Evolutionary conservation across 768 basidiomycete genomes (phyloP).

Genomic region (Suillus luteus): DNA sequence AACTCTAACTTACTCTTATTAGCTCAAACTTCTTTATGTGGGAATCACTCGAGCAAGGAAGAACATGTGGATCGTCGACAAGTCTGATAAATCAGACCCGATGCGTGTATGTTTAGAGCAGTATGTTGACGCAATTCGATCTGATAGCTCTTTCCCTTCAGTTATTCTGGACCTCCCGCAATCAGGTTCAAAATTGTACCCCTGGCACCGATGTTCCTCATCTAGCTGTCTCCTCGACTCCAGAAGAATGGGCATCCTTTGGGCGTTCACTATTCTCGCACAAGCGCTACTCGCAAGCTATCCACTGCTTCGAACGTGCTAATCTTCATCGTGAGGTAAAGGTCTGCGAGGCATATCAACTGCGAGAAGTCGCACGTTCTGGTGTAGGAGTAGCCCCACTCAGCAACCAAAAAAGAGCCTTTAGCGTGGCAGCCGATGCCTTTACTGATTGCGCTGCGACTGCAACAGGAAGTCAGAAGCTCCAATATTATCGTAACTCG

Average conservation of each 20-base stretch:
- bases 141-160: conserved; percentile 25
- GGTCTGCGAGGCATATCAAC: conserved; percentile 53
- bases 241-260: conserved; percentile 46
- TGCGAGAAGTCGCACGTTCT: conserved; percentile 51
- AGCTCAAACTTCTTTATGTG: conserved; percentile 73
- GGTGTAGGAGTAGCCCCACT: conserved; percentile 27
- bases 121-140: background rate
- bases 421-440: conserved; percentile 47
- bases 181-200: conserved; percentile 49
- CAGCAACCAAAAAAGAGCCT: conserved; percentile 38
- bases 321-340: conserved; percentile 41
- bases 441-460: conserved; percentile 46
- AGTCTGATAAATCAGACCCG: conserved; percentile 54
- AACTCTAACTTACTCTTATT: background rate
- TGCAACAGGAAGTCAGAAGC: conserved; percentile 31
- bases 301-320: conserved; percentile 56
- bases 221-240: conserved; percentile 55
- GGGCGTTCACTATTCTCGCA: conserved; percentile 42
- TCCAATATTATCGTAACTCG: conserved; percentile 43
- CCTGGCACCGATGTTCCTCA: conserved; percentile 52
- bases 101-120: conserved; percentile 49
- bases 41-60: conserved; percentile 70
- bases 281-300: conserved; percentile 46
- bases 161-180: conserved; percentile 52
- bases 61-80: conserved; percentile 71